Percentiles rank a stretch among this genome's conserved stretches.
Conservation (phyloP, 2,329 filamentous ascomycete species). For the Periglandula ipomoeae region DNA sequence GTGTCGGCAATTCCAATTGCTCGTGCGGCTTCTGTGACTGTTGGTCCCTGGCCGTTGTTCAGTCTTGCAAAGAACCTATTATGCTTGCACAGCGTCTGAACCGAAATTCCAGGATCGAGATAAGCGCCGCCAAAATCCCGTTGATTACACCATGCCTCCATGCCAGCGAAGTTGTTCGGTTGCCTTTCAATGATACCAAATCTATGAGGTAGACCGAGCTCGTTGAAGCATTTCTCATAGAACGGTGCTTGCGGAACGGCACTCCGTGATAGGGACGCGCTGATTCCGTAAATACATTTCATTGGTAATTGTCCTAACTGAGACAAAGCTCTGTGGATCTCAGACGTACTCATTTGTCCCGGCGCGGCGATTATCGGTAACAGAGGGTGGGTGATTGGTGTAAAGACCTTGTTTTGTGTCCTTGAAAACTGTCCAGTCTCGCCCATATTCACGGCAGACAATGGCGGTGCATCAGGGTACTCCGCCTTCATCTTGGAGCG, state of each 20-base stretch:
- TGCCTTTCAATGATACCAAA: slow-evolving; percentile 67
- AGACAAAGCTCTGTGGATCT: slow-evolving; percentile 72
- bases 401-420: slow-evolving; percentile 77
- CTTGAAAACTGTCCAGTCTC: slow-evolving; percentile 77
- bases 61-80: slow-evolving; percentile 41
- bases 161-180: slow-evolving; percentile 51
- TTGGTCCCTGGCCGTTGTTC: slow-evolving; percentile 42
- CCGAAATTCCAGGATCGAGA: slow-evolving; percentile 61
- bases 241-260: slow-evolving; percentile 69
- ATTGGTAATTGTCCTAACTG: slow-evolving; percentile 74
- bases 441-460: slow-evolving; percentile 83
- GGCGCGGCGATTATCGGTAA: slow-evolving; percentile 78
- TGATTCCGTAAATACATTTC: slow-evolving; percentile 73
- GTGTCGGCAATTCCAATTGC: slow-evolving; percentile 78
- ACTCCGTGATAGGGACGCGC: slow-evolving; percentile 53
- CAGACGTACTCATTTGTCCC: slow-evolving; percentile 74
- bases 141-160: slow-evolving; percentile 65
- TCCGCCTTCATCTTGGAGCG: slow-evolving; percentile 64
- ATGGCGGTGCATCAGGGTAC: slow-evolving; percentile 58
- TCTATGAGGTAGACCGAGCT: slow-evolving; percentile 76
- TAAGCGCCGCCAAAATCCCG: slow-evolving; percentile 75
- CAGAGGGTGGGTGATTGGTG: slow-evolving; percentile 77
- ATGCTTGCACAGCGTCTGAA: slow-evolving; percentile 49
- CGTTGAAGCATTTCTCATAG: slow-evolving; percentile 76
- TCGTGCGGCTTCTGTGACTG: slow-evolving; percentile 65